phyloP scores from a whole-genome alignment of 2,329 filamentous ascomycete genomes.

The Aquanectria penicillioides region DNA sequence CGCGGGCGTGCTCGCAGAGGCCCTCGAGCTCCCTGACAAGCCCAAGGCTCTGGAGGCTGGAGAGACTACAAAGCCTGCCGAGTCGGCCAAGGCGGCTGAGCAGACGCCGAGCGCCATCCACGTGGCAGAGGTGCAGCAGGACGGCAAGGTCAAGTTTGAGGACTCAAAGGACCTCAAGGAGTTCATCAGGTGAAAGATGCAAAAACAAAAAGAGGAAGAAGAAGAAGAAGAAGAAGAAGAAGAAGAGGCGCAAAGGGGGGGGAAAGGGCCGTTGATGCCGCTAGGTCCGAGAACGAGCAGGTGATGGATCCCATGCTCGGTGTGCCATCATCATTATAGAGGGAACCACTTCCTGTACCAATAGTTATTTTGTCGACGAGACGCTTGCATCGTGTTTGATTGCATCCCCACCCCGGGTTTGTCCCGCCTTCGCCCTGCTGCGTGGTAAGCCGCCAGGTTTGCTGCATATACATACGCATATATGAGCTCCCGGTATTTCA shows the following conservation, averaged over 20 bases:
- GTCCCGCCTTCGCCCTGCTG: background rate
- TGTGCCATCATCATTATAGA: conserved; percentile 21
- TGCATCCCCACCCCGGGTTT: background rate
- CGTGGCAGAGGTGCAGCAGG: conserved; percentile 65
- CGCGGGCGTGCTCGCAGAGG: conserved; percentile 73
- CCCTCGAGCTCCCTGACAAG: conserved; percentile 59
- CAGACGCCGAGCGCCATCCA: conserved; percentile 55
- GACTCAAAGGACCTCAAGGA: conserved; percentile 68
- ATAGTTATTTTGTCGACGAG: conserved; percentile 13
- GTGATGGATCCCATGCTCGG: background rate
- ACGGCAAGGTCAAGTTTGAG: conserved; percentile 75
- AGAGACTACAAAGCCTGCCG: conserved; percentile 18
- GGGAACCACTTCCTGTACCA: conserved; percentile 18
- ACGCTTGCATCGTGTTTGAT: conserved; percentile 11
- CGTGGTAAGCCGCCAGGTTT: no score
- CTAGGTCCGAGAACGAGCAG: background rate
- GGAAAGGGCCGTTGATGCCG: background rate
- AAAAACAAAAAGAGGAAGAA: background rate
- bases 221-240: conserved; percentile 1
- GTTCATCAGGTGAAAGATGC: conserved; percentile 55
- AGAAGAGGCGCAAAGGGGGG: conserved; percentile 19
- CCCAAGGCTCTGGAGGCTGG: conserved; percentile 39
- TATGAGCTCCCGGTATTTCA: no score
- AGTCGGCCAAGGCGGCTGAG: conserved; percentile 12
- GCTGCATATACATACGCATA: no score